Evolutionary conservation across 306 rosid genomes (phyloP).

Genomic region (Prinsepia uniflora): DNA sequence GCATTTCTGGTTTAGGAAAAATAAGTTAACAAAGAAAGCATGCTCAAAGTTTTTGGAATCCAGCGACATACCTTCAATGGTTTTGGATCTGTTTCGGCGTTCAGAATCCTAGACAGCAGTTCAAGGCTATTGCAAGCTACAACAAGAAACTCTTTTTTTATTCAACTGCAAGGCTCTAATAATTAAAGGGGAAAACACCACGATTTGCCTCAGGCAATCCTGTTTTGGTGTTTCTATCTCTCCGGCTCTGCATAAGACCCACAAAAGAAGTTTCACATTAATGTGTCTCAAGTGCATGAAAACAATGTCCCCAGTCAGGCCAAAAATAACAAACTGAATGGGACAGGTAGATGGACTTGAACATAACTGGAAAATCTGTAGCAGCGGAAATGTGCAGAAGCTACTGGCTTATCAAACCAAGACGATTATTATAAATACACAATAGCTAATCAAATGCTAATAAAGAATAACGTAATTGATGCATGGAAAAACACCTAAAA

Average conservation of each 20-base stretch:
- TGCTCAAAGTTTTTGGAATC: too few relatives aligned
- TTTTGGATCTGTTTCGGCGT: slow-evolving; percentile 61
- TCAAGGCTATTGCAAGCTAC: slow-evolving; percentile 77
- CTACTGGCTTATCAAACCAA: background rate
- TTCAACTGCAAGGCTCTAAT: slow-evolving; percentile 42
- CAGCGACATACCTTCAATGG: slow-evolving; percentile 53
- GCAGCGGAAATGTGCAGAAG: background rate
- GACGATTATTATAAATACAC: background rate
- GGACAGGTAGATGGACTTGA: background rate
- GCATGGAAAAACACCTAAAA: background rate
- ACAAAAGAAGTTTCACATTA: background rate
- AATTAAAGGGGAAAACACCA: slow-evolving; percentile 32
- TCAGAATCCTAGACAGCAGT: slow-evolving; percentile 61
- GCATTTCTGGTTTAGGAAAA: too few relatives aligned
- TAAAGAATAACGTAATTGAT: background rate
- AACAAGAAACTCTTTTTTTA: slow-evolving; percentile 62
- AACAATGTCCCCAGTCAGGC: background rate
- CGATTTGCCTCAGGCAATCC: slow-evolving; percentile 34
- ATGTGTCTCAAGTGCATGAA: background rate
- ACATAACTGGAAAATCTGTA: background rate
- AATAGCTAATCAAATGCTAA: background rate
- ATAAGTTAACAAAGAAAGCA: too few relatives aligned
- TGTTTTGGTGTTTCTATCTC: slow-evolving; percentile 39
- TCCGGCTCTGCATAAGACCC: slow-evolving; percentile 53
- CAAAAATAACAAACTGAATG: background rate